Evolutionary conservation across 129 eudicot genomes (phyloP), one percentile per base, ranked within the genome.

Genomic region (Kitagawia praeruptora): DNA sequence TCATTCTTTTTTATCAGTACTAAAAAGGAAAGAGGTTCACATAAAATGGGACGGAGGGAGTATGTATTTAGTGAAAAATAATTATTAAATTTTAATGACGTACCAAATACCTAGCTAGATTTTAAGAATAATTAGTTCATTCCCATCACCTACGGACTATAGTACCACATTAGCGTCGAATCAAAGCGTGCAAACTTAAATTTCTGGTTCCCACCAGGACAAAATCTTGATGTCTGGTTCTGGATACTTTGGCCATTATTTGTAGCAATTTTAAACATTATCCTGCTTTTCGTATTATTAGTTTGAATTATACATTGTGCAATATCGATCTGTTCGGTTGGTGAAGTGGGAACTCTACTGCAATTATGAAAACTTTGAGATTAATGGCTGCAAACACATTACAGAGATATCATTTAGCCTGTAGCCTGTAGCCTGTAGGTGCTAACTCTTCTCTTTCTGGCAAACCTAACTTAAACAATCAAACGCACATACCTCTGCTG

Each of bases 281-380:
- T 61, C 69, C 15, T 61, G 69, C 34, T 61, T 61, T 61, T 61
- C 34, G 4, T 25, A 61, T n/a, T 61, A 58, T 58, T 58, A 23
- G 31, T 9, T 5, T 58, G 69, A n/a, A 61, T 25, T 58, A 58
- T 58, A 58, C 14, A 7, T 7, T 25, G 34, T n/a, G 69, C 69
- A 10, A n/a, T n/a, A 61, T 61, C 69, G 69, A 71, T 71, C 48
- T 71, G 47, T 38, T 71, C 28, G 47, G 75, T 71, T 71, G 75
- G 75, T 71, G 49, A 19, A 40, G 75, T 71, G 75, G 75, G 75
- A 21, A 71, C 75, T 71, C 28, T 71, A 71, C 31, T 41, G 48
- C 48, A 41, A 71, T 71, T 41, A 40, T 71, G 49, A 40, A 40
- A 69, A 4, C 3, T 71, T 5, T 38, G 45, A 27, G 45, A 42